phyloP scores from a whole-genome alignment of 345 rosid genomes.

The Eucalyptus sp. region DNA sequence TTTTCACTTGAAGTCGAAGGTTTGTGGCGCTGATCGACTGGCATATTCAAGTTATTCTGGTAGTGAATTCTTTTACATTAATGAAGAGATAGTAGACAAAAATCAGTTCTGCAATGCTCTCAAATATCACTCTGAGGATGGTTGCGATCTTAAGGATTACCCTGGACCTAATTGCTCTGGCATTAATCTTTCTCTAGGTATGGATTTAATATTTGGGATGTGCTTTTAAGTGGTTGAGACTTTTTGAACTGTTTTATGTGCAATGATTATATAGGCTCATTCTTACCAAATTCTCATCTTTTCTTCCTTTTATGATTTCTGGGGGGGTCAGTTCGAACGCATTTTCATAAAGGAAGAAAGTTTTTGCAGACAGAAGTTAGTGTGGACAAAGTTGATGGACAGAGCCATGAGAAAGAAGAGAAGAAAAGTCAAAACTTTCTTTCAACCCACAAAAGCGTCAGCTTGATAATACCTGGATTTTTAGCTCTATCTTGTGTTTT shows the following conservation, averaged over 20 bases:
- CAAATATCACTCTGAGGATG: constrained; percentile 25
- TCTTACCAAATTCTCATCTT: not conserved
- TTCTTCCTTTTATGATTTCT: not conserved
- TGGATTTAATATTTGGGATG: not conserved
- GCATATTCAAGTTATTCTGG: constrained; percentile 26
- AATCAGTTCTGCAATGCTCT: constrained; percentile 43
- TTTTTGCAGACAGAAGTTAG: constrained; percentile 26
- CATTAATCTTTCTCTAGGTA: constrained; percentile 36
- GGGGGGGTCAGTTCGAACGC: constrained; percentile 9
- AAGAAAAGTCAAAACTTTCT: not conserved
- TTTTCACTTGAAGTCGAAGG: constrained; percentile 23
- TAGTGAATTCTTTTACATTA: constrained; percentile 31
- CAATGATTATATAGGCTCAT: not conserved
- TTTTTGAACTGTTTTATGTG: not conserved
- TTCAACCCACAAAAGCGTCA: constrained; percentile 12
- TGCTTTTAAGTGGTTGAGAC: not conserved
- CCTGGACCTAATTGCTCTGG: constrained; percentile 18
- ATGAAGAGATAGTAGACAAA: constrained; percentile 43
- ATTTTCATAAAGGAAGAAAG: constrained; percentile 30
- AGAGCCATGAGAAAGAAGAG: not conserved
- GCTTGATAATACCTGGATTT: constrained; percentile 42
- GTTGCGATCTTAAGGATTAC: constrained; percentile 28
- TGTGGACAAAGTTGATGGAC: not conserved
- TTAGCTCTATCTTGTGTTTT: constrained; percentile 37
- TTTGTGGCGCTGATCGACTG: constrained; percentile 44